Percentiles rank a stretch among this genome's conserved stretches.
Evolutionary conservation across 140 eudicot species (phyloP).

Genomic region (Stevia rebaudiana): DNA sequence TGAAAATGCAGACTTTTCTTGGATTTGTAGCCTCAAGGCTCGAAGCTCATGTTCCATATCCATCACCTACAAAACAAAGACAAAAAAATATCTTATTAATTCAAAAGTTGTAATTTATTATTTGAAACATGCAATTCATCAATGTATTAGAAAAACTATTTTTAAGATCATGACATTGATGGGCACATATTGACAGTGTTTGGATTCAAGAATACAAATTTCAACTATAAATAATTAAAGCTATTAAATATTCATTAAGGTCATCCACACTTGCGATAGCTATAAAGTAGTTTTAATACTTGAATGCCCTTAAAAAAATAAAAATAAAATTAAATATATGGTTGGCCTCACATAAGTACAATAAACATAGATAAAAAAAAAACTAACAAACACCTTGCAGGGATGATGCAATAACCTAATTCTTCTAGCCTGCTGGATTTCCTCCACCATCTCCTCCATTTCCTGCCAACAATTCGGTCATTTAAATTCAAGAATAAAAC

Average conservation of each 20-base stretch:
- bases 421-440: slow-evolving; percentile 89
- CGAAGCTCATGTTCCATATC: slow-evolving; percentile 97
- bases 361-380: background rate
- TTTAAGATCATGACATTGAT: background rate
- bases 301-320: background rate
- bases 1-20: slow-evolving; percentile 74
- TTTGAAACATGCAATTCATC: background rate
- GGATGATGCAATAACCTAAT: slow-evolving; percentile 86
- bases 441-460: slow-evolving; percentile 73
- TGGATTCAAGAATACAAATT: background rate
- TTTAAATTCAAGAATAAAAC: slow-evolving; percentile 1
- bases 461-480: slow-evolving; percentile 38
- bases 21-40: slow-evolving; percentile 70
- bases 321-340: background rate
- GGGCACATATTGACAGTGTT: background rate
- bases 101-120: background rate
- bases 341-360: background rate
- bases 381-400: slow-evolving; percentile 55
- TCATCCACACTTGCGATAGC: no score
- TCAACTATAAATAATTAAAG: background rate
- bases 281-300: background rate
- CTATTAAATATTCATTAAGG: background rate
- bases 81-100: background rate
- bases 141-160: background rate
- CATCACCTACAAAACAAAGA: slow-evolving; percentile 54